phyloP scores from a whole-genome alignment of 441 rosid genomes.

The Jatropha podagrica region DNA sequence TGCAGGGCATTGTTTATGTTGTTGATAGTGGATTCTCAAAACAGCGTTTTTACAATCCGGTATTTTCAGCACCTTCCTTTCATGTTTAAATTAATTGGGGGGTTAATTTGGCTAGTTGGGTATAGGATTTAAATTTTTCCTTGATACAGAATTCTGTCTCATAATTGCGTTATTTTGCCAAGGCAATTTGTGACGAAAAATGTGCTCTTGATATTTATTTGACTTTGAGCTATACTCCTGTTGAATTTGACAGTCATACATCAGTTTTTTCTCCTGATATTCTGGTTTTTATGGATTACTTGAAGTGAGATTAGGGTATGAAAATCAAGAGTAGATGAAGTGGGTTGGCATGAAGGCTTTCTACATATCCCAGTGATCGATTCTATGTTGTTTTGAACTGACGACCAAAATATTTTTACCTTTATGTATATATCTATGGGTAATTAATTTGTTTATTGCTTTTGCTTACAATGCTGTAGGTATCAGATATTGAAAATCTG shows the following conservation, averaged over 20 bases:
- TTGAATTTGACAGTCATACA: neutral
- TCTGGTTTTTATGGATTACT: neutral
- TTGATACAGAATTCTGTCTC: neutral
- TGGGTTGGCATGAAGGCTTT: neutral
- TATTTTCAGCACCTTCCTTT: slow-evolving; percentile 30
- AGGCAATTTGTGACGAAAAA: neutral
- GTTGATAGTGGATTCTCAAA: slow-evolving; percentile 96
- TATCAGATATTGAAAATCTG: slow-evolving; percentile 90
- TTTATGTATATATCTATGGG: slow-evolving; percentile 3
- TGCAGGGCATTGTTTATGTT: slow-evolving; percentile 94
- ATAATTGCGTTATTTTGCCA: neutral
- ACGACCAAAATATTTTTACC: neutral
- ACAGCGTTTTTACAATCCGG: slow-evolving; percentile 95
- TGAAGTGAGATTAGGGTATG: neutral
- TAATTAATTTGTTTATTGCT: neutral
- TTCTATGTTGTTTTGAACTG: neutral
- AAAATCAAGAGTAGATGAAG: neutral
- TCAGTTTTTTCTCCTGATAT: neutral
- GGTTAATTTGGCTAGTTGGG: slow-evolving; percentile 3
- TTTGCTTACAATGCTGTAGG: slow-evolving; percentile 39
- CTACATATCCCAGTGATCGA: neutral
- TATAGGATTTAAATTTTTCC: slow-evolving; percentile 1
- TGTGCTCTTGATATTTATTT: neutral
- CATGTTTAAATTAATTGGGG: neutral
- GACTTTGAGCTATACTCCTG: neutral